A percentile compares a stretch with the other conserved stretches of the same genome.
Conservation (phyloP, 1,139 yeast genomes). For the Saccharomyces hybrid region DNA sequence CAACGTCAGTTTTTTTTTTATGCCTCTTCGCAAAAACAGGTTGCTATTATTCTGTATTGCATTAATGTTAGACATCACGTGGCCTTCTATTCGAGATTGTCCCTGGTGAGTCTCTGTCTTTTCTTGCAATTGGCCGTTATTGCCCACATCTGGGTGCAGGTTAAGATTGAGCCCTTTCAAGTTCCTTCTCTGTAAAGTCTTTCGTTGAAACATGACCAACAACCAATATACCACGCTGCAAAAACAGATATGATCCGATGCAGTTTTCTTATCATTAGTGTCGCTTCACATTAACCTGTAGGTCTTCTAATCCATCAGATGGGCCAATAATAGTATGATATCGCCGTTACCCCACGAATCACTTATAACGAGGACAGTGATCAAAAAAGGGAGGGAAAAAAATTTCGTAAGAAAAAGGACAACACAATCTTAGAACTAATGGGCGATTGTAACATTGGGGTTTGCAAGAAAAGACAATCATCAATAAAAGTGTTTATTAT, state of each 20-base stretch:
- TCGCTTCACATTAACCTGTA: not conserved
- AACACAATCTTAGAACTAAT: not conserved
- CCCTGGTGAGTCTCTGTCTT: not conserved
- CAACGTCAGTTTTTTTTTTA: slow-evolving; percentile 8
- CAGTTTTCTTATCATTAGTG: not conserved
- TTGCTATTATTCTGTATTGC: not conserved
- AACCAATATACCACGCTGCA: not conserved
- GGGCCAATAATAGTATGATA: not conserved
- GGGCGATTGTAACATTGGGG: not conserved
- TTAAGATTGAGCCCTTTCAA: slow-evolving; percentile 59
- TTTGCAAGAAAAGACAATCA: not conserved
- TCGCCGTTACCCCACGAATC: not conserved
- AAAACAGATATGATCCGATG: not conserved
- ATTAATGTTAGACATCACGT: not conserved
- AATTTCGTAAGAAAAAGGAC: not conserved
- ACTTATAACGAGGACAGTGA: not conserved
- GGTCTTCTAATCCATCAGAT: not conserved
- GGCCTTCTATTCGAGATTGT: slow-evolving; percentile 2
- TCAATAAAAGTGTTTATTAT: not conserved
- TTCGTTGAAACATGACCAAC: slow-evolving; percentile 38
- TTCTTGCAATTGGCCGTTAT: not conserved
- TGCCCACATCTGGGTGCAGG: not conserved
- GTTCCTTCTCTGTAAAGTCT: slow-evolving; percentile 63
- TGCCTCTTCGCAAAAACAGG: slow-evolving; percentile 6
- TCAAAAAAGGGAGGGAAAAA: not conserved